phyloP scores from a whole-genome alignment of 495 filamentous ascomycete species.

The Penicillium egyptiacum region DNA sequence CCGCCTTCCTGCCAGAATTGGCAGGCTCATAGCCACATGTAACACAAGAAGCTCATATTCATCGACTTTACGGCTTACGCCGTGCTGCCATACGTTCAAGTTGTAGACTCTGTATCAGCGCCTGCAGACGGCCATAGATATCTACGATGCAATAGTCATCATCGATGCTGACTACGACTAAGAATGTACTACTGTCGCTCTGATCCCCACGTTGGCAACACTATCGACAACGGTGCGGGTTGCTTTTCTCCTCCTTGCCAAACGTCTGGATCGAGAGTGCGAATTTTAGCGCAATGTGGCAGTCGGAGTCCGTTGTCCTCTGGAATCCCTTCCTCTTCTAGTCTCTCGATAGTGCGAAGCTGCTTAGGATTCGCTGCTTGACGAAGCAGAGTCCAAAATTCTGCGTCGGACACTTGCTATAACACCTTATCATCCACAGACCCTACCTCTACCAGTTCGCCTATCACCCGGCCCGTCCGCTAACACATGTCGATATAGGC shows the following conservation, averaged over 20 bases:
- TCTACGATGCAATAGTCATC: constrained; percentile 2
- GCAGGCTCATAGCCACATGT: no score
- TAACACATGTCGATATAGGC: constrained; percentile 35
- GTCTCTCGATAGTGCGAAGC: constrained; percentile 26
- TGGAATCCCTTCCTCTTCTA: constrained; percentile 35
- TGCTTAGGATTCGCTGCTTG: constrained; percentile 25
- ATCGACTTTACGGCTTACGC: no score
- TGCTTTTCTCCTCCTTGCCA: constrained; percentile 15
- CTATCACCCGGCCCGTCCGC: constrained; percentile 36
- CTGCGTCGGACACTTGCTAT: constrained; percentile 38
- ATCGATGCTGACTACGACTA: constrained; percentile 12
- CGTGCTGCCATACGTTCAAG: no score
- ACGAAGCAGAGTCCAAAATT: constrained; percentile 39
- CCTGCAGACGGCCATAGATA: constrained; percentile 1
- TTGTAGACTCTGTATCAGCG: constrained; percentile 4
- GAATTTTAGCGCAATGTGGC: constrained; percentile 33
- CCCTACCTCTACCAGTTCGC: constrained; percentile 24
- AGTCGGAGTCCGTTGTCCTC: constrained; percentile 31
- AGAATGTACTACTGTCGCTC: constrained; percentile 38
- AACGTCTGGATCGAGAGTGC: constrained; percentile 43
- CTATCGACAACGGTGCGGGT: constrained; percentile 31
- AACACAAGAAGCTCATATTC: no score
- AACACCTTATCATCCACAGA: constrained; percentile 31
- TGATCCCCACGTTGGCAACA: constrained; percentile 31
- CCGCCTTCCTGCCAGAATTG: no score